Percentiles rank a stretch among this genome's conserved stretches.
Conservation (phyloP, 305 asterid genomes). For the Rubia tinctorum region DNA sequence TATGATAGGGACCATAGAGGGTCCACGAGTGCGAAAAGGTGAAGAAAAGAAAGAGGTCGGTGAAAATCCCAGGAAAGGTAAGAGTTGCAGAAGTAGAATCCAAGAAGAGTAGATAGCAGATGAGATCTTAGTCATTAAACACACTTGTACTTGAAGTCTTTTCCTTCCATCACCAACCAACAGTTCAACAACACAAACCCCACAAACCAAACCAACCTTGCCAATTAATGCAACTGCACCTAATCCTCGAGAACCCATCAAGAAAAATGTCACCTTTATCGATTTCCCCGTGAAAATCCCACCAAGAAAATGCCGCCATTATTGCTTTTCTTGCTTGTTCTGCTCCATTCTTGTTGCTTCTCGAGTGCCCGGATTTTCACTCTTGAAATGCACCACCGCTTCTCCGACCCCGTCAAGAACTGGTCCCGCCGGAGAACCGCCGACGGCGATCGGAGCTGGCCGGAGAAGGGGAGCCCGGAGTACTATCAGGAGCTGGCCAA, state of each 20-base stretch:
- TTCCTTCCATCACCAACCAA: slow-evolving; percentile 20
- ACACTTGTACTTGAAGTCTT: slow-evolving; percentile 19
- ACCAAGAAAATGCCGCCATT: slow-evolving; percentile 40
- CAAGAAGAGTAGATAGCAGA: background rate
- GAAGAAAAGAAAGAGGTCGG: no score
- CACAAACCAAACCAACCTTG: slow-evolving; percentile 8
- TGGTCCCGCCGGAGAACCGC: slow-evolving; percentile 43
- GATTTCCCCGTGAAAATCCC: slow-evolving; percentile 24
- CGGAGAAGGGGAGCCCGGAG: slow-evolving; percentile 53
- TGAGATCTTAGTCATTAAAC: slow-evolving; percentile 6
- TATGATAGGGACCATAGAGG: no score
- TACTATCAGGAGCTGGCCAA: slow-evolving; percentile 52
- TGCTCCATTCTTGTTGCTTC: slow-evolving; percentile 27
- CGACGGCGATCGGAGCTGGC: slow-evolving; percentile 41
- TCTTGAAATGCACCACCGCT: slow-evolving; percentile 82
- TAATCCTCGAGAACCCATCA: slow-evolving; percentile 14
- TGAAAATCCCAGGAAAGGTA: background rate
- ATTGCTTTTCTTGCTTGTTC: slow-evolving; percentile 23
- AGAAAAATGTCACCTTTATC: slow-evolving; percentile 43
- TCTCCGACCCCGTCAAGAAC: slow-evolving; percentile 71
- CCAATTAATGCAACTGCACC: slow-evolving; percentile 10
- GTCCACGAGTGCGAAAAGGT: no score
- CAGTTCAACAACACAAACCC: background rate
- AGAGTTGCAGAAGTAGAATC: background rate
- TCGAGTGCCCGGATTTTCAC: slow-evolving; percentile 48